A percentile compares a stretch with the other conserved stretches of the same genome.
Conservation (phyloP, 441 rosid genomes). For the Aleurites moluccanus region DNA sequence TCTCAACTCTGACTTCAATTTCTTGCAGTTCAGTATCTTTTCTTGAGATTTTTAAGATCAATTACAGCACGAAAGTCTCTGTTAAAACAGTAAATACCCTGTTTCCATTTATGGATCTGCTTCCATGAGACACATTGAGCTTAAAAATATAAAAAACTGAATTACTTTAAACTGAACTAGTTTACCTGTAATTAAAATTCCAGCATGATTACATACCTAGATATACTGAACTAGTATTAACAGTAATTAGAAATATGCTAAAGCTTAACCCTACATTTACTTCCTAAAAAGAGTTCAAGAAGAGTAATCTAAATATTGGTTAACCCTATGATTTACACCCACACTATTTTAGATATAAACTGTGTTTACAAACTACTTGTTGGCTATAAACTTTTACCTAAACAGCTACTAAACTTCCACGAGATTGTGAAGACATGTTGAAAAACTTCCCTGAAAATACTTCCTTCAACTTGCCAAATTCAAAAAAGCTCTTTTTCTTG, state of each 20-base stretch:
- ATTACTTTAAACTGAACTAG: no score
- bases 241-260: no score
- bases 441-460: slow-evolving; percentile 48
- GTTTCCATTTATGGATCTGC: neutral
- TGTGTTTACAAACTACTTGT: slow-evolving; percentile 16
- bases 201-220: neutral
- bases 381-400: slow-evolving; percentile 19
- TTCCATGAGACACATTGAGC: neutral
- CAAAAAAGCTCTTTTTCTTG: slow-evolving; percentile 40
- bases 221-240: neutral
- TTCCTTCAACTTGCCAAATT: slow-evolving; percentile 39
- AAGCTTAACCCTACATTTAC: neutral
- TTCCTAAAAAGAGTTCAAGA: neutral
- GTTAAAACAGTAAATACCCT: neutral
- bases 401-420: slow-evolving; percentile 27
- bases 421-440: slow-evolving; percentile 28
- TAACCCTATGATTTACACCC: slow-evolving; percentile 20
- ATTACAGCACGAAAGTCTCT: neutral
- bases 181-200: neutral
- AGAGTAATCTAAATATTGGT: slow-evolving; percentile 9
- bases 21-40: neutral
- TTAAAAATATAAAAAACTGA: no score
- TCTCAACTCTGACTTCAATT: neutral
- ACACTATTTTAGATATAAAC: slow-evolving; percentile 5
- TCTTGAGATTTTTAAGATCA: neutral